Evolutionary conservation across 1,284 basidiomycete genomes (phyloP).

Genomic region (Athelia sp.): DNA sequence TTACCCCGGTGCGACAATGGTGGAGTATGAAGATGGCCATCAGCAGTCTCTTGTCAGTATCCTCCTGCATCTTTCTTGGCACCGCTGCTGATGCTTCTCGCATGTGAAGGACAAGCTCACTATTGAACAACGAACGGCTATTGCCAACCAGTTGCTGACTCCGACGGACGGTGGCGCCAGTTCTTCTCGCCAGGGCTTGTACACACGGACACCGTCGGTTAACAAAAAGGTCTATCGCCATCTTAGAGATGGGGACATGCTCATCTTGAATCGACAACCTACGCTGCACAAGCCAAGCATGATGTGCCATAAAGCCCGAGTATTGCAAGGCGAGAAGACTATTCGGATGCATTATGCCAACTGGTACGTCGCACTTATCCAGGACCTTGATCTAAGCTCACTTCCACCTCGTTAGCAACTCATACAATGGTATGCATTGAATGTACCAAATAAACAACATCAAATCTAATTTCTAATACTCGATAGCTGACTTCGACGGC

Average conservation of each 20-base stretch:
- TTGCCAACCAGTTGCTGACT: slow-evolving; percentile 96
- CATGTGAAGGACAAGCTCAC: slow-evolving; percentile 72
- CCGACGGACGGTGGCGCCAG: slow-evolving; percentile 73
- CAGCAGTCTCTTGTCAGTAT: slow-evolving; percentile 71
- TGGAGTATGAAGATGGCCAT: slow-evolving; percentile 93
- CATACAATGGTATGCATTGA: slow-evolving; percentile 78
- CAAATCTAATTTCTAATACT: slow-evolving; percentile 7
- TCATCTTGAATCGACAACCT: slow-evolving; percentile 97
- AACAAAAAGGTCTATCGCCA: slow-evolving; percentile 99
- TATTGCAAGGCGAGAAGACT: slow-evolving; percentile 95
- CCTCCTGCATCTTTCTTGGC: background rate
- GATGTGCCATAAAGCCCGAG: slow-evolving; percentile 97
- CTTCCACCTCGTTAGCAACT: slow-evolving; percentile 61
- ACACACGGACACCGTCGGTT: slow-evolving; percentile 67
- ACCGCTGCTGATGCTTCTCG: background rate
- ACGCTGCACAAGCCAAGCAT: slow-evolving; percentile 99
- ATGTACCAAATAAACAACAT: slow-evolving; percentile 1
- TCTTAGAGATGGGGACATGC: slow-evolving; percentile 90
- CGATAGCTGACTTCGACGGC: slow-evolving; percentile 94
- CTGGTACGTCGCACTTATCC: slow-evolving; percentile 54
- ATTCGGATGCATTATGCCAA: slow-evolving; percentile 99
- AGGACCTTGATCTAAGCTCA: slow-evolving; percentile 6
- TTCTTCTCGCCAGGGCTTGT: slow-evolving; percentile 50
- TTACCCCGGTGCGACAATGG: slow-evolving; percentile 92
- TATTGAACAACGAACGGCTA: slow-evolving; percentile 86